These are phyloP conservation scores for Fusarium praegraminearum DNA, from an alignment of 2,329 filamentous ascomycete species.

Conservation along the genomic window DNA sequence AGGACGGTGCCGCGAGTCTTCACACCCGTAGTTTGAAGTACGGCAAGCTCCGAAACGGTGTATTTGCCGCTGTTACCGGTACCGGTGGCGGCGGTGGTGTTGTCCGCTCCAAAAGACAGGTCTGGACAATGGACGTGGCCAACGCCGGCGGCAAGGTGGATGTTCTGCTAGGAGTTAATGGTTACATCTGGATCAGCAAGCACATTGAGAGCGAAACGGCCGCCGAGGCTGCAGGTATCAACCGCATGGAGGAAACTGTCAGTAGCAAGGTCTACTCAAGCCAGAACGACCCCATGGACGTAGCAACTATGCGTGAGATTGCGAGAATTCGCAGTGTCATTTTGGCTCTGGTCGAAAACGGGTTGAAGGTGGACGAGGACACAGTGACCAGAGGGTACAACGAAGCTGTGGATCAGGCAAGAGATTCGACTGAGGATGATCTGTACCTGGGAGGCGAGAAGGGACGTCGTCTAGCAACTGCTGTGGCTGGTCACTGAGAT, in stretches of 20 bases:
- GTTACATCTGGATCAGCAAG: conserved; percentile 95
- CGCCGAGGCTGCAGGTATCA: conserved; percentile 71
- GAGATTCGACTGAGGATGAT: conserved; percentile 69
- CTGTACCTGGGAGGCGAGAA: conserved; percentile 70
- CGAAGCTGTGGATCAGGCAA: conserved; percentile 80
- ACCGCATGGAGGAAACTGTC: conserved; percentile 87
- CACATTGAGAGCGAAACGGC: conserved; percentile 74
- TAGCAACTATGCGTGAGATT: conserved; percentile 87
- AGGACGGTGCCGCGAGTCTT: conserved; percentile 86
- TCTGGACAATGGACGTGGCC: conserved; percentile 79
- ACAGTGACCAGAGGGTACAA: conserved; percentile 86
- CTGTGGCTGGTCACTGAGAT: conserved; percentile 47
- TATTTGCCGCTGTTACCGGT: conserved; percentile 85
- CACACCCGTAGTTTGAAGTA: conserved; percentile 94
- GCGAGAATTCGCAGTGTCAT: conserved; percentile 85
- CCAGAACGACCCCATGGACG: conserved; percentile 88
- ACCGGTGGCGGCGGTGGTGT: conserved; percentile 89
- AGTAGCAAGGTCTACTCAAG: conserved; percentile 91
- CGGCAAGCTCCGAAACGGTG: conserved; percentile 93
- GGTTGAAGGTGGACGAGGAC: conserved; percentile 89
- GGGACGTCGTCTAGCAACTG: conserved; percentile 64
- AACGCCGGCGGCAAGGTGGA: conserved; percentile 76
- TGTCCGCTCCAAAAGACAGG: conserved; percentile 84
- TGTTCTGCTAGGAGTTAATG: conserved; percentile 92
- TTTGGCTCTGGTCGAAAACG: conserved; percentile 82